Percentiles rank a stretch among this genome's conserved stretches.
phyloP scores from a whole-genome alignment of 345 rosid species.

The Raphanus sativus region DNA sequence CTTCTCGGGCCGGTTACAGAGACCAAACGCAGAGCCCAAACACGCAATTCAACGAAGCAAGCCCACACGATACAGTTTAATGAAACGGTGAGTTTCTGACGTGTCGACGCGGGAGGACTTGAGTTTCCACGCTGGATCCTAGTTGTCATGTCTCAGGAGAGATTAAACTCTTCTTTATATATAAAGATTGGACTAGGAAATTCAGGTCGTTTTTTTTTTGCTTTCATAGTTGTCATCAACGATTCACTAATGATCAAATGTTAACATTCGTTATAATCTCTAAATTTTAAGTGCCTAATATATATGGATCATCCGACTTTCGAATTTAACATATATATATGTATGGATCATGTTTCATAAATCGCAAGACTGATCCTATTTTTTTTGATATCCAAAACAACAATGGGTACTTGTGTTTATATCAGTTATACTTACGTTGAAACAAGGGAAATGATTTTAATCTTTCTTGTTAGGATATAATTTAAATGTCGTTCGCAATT shows the following conservation, averaged over 20 bases:
- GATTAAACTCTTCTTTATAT: too few relatives aligned
- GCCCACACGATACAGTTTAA: too few relatives aligned
- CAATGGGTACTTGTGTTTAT: background rate
- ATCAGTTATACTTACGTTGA: background rate
- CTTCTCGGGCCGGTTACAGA: too few relatives aligned
- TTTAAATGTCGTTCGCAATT: background rate
- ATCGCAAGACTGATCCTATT: background rate
- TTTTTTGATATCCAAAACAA: background rate
- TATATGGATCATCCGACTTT: background rate
- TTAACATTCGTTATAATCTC: background rate
- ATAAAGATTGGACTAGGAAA: background rate
- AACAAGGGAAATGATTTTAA: background rate
- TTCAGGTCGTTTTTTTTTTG: background rate
- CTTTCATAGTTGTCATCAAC: background rate
- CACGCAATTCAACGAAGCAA: too few relatives aligned
- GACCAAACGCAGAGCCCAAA: too few relatives aligned
- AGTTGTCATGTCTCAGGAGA: too few relatives aligned
- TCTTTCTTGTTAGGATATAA: background rate
- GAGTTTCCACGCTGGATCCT: too few relatives aligned
- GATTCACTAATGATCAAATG: background rate
- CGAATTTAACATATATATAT: too few relatives aligned
- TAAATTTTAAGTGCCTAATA: too few relatives aligned
- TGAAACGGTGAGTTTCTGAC: too few relatives aligned
- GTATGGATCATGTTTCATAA: too few relatives aligned
- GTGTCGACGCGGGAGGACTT: too few relatives aligned